Base-by-base conservation (phyloP, 2,329 filamentous ascomycete genomes). In the Pseudogymnoascus sp. region DNA sequence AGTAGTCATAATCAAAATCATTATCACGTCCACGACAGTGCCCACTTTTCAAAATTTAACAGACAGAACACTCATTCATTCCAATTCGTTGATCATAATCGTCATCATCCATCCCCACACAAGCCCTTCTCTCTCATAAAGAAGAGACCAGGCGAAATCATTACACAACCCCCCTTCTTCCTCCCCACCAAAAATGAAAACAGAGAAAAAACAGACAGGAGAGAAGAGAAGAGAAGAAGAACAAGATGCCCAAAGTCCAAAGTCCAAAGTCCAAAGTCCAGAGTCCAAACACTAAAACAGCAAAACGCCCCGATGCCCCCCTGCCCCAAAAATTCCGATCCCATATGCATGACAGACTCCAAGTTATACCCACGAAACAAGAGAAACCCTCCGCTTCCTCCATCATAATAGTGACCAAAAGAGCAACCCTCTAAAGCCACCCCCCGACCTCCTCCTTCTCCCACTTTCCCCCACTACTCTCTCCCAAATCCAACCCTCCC, bases 401-500 rank as follows among this genome's bases (percentile, higher is more conserved):
- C 39, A 22, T 41, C 39, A 5, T 19, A 19, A 9, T 22, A 2
- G n/a, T 11, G 14, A 58, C 25, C 38, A 39, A 39, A 30, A 14
- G 16, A 33, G 9, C 62, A 42, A 28, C 36, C 12, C 14, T 62
- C 58, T 42, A 65, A 19, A 63, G 35, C 63, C 63, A 63, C 3
- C 35, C 60, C 14, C 59, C 63, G 11, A 23, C 64, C 12, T 28
- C 49, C 62, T 45, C 16, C 19, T 64, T 42, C 38, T 55, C 52
- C 62, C 58, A 60, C 62, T 63, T 63, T 6, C 60, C 63, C 9
- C 30, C 30, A 9, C 14, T 7, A 28, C 85, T 78, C 68, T 84
- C 81, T 30, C 45, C 45, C 64, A 85, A 75, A 69, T 77, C 80
- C 8, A 82, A 82, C 67, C 84, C 83, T 67, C 87, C 85, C 65